A percentile compares a stretch with the other conserved stretches of the same genome.
These are phyloP conservation scores for Tetrahymena malaccensis DNA, from an alignment of 73 alveolate genomes.

Conservation along the genomic window DNA sequence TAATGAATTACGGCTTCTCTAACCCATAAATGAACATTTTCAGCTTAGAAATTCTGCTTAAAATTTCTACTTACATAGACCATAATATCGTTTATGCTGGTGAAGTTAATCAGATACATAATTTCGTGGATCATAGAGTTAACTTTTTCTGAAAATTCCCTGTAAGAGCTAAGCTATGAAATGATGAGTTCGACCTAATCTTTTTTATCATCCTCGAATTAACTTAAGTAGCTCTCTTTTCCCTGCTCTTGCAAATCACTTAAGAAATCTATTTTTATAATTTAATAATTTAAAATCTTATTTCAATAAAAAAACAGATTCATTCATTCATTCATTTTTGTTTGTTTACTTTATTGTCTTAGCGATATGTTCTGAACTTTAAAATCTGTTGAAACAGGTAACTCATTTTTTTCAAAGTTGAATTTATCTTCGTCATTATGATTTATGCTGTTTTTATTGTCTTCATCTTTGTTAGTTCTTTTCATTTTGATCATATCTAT, in stretches of 20 bases:
- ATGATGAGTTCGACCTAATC: neutral
- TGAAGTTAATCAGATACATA: neutral
- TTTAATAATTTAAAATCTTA: neutral
- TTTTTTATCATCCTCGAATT: neutral
- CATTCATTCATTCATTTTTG: too few species aligned
- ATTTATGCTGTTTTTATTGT: neutral
- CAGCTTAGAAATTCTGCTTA: neutral
- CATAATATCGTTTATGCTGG: neutral
- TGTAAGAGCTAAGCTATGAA: neutral
- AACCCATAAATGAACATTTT: neutral
- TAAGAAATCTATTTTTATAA: neutral
- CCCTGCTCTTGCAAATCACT: neutral
- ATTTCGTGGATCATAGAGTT: neutral
- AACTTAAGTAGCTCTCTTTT: neutral
- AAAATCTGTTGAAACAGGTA: neutral
- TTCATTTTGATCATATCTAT: neutral
- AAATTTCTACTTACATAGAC: neutral
- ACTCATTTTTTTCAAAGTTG: neutral
- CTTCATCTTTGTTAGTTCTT: neutral
- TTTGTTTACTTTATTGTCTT: neutral
- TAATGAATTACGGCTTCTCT: neutral
- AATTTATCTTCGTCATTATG: neutral
- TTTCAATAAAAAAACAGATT: neutral
- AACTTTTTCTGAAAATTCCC: neutral
- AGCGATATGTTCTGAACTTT: neutral